These are phyloP conservation scores for Cucurbita argyrosperma DNA, from an alignment of 306 rosid species.

Conservation along the genomic window DNA sequence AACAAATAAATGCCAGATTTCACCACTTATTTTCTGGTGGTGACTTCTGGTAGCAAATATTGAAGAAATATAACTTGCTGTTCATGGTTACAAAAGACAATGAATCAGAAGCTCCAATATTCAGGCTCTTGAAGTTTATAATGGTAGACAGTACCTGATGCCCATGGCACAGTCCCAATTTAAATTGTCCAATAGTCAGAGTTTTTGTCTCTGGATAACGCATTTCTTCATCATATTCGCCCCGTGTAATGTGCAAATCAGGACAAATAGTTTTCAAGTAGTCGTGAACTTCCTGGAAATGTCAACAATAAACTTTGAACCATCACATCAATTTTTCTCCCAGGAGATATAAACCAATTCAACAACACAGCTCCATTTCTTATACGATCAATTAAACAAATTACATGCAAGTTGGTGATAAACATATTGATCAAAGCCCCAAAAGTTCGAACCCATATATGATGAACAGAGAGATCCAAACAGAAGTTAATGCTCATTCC, in stretches of 20 bases:
- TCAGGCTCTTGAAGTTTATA: not conserved
- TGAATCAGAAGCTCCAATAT: not conserved
- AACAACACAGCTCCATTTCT: not conserved
- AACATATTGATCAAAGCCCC: not conserved
- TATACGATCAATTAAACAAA: not conserved
- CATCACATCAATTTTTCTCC: not conserved
- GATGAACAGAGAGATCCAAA: not conserved
- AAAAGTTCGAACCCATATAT: not conserved
- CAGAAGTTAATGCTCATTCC: not conserved
- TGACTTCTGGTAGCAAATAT: not conserved
- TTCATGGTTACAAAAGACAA: not conserved
- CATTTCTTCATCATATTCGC: conserved; percentile 88
- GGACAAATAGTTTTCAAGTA: conserved; percentile 97
- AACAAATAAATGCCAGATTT: not conserved
- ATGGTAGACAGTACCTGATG: conserved; percentile 53
- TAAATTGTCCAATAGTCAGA: conserved; percentile 91
- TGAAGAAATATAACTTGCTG: not conserved
- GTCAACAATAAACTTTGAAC: conserved; percentile 5
- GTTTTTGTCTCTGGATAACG: conserved; percentile 93
- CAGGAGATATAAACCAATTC: not conserved
- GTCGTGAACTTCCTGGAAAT: conserved; percentile 84
- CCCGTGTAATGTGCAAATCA: conserved; percentile 81
- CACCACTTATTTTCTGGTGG: not conserved
- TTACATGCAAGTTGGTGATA: not conserved
- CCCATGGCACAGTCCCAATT: conserved; percentile 93